phyloP scores from a whole-genome alignment of 2,329 filamentous ascomycete species.

The Apiospora sp. region DNA sequence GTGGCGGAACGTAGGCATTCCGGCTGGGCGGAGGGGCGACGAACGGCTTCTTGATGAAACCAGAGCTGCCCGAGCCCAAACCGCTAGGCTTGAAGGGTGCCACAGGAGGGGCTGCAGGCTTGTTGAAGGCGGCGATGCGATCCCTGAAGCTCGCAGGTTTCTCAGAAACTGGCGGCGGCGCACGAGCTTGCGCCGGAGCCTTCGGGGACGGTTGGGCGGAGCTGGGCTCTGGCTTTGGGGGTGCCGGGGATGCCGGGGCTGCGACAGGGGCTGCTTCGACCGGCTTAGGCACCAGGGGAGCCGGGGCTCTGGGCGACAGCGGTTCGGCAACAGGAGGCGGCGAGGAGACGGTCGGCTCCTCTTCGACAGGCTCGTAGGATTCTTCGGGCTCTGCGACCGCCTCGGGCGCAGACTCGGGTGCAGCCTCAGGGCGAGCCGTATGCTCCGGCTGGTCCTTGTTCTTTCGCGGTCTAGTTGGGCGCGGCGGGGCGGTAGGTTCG shows the following conservation, averaged over 20 bases:
- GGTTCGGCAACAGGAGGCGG: conserved; percentile 37
- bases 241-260: conserved; percentile 42
- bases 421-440: conserved; percentile 32
- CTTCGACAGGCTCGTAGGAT: conserved; percentile 33
- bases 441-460: conserved; percentile 57
- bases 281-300: conserved; percentile 45
- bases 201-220: conserved; percentile 51
- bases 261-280: conserved; percentile 48
- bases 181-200: conserved; percentile 54
- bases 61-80: conserved; percentile 63
- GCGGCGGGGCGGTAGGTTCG: conserved; percentile 88
- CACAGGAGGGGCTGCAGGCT: conserved; percentile 81
- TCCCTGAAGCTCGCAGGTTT: conserved; percentile 86
- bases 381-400: conserved; percentile 32
- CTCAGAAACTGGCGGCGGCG: conserved; percentile 72
- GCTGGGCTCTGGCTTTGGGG: conserved; percentile 42
- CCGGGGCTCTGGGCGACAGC: conserved; percentile 39
- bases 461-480: conserved; percentile 80
- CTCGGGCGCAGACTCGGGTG: conserved; percentile 41
- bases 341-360: conserved; percentile 43
- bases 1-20: conserved; percentile 85
- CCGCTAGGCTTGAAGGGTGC: conserved; percentile 87
- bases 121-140: conserved; percentile 97
- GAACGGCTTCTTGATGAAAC: conserved; percentile 96
- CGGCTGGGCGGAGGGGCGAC: conserved; percentile 93